phyloP scores from a whole-genome alignment of 257 asterid genomes.

The Salvia miltiorrhiza region DNA sequence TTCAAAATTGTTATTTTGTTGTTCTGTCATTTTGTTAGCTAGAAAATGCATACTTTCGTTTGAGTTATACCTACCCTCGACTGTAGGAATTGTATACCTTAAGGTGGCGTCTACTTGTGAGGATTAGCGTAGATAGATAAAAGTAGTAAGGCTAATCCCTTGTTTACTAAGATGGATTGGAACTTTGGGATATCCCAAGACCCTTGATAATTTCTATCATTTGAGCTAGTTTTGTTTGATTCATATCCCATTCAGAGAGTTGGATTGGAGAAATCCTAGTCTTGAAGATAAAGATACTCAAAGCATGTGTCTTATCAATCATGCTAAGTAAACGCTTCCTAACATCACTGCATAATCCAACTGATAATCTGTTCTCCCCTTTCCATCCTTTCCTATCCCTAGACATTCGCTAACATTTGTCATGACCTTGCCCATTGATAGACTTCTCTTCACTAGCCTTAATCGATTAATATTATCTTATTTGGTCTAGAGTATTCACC shows the following conservation, averaged over 20 bases:
- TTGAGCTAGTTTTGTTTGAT: too few relatives aligned
- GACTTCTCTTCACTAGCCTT: background rate
- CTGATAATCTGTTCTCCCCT: background rate
- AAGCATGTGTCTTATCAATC: too few relatives aligned
- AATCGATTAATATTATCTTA: background rate
- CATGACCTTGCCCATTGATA: background rate
- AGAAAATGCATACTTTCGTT: background rate
- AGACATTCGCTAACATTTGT: background rate
- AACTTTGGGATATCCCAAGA: too few relatives aligned
- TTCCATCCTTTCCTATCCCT: background rate
- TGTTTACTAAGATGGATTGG: too few relatives aligned
- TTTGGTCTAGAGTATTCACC: background rate
- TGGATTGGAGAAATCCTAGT: too few relatives aligned
- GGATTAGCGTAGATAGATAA: too few relatives aligned
- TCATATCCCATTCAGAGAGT: too few relatives aligned
- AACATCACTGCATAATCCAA: background rate
- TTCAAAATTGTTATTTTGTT: background rate
- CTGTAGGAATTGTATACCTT: background rate
- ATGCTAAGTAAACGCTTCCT: too few relatives aligned
- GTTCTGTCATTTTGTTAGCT: background rate
- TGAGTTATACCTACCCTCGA: slow-evolving; percentile 8
- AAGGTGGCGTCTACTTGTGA: too few relatives aligned
- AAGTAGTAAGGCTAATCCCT: too few relatives aligned
- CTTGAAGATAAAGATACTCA: too few relatives aligned
- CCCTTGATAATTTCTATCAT: too few relatives aligned